Conservation (phyloP, 306 rosid species). For the Cercis canadensis region DNA sequence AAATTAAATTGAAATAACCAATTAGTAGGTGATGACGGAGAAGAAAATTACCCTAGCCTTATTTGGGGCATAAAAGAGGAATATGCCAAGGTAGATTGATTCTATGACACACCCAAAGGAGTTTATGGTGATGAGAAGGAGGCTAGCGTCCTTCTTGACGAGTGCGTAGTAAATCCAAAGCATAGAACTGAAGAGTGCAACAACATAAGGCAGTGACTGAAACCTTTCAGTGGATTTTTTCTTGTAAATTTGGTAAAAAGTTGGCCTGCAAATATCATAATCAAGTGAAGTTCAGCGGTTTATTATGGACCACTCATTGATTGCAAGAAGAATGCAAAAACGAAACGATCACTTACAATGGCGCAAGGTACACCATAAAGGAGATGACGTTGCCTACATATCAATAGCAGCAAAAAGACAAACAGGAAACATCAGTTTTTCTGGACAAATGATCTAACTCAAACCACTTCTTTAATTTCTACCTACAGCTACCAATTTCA, state of each 20-base stretch:
- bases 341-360: slow-evolving; percentile 62
- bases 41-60: slow-evolving; percentile 60
- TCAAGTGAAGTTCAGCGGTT: not conserved
- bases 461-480: not conserved
- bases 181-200: slow-evolving; percentile 86
- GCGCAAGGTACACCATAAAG: slow-evolving; percentile 85
- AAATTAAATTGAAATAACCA: too few relatives aligned
- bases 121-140: slow-evolving; percentile 90
- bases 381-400: slow-evolving; percentile 79
- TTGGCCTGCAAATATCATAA: slow-evolving; percentile 59
- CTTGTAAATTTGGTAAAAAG: slow-evolving; percentile 79
- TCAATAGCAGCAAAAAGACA: slow-evolving; percentile 24
- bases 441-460: not conserved
- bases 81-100: slow-evolving; percentile 56
- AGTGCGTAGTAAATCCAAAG: slow-evolving; percentile 89
- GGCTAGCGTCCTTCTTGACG: slow-evolving; percentile 60
- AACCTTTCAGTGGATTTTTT: slow-evolving; percentile 81
- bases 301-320: not conserved
- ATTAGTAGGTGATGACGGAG: too few relatives aligned
- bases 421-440: slow-evolving; percentile 19
- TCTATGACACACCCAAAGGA: slow-evolving; percentile 79
- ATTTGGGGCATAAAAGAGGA: slow-evolving; percentile 70
- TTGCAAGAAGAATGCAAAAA: slow-evolving; percentile 7
- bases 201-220: slow-evolving; percentile 83
- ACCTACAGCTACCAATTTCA: not conserved